Evolutionary conservation across 2,329 filamentous ascomycete genomes (phyloP).

Genomic region (Bipolaris victoriae): DNA sequence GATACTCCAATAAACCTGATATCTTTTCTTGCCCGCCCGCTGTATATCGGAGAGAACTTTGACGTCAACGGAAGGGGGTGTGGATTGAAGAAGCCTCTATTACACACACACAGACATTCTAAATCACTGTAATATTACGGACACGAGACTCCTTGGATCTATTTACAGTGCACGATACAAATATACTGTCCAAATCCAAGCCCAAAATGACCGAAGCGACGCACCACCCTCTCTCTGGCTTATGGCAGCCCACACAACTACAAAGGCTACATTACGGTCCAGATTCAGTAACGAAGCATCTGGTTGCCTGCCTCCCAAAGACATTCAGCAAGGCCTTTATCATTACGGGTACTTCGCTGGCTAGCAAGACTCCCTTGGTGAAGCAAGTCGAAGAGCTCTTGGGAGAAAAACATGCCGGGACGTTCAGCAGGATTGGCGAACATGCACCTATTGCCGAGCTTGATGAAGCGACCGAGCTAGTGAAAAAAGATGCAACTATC

Average conservation of each 20-base stretch:
- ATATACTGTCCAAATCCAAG: constrained; percentile 17
- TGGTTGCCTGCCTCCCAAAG: constrained; percentile 54
- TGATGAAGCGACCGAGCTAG: constrained; percentile 58
- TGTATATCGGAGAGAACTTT: neutral
- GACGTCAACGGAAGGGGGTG: neutral
- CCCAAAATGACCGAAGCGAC: constrained; percentile 52
- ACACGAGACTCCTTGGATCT: neutral
- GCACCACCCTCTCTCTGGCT: constrained; percentile 54
- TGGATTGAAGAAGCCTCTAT: neutral
- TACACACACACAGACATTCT: neutral
- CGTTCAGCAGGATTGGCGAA: constrained; percentile 61
- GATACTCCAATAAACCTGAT: neutral
- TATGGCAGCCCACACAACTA: constrained; percentile 60
- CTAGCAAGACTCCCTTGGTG: constrained; percentile 60
- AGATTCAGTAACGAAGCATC: constrained; percentile 54
- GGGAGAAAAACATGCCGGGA: constrained; percentile 57
- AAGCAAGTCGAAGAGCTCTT: constrained; percentile 58
- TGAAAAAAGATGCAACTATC: constrained; percentile 54
- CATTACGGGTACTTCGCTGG: constrained; percentile 61
- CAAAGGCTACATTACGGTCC: constrained; percentile 59
- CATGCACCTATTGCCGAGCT: constrained; percentile 63
- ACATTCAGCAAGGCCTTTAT: constrained; percentile 62
- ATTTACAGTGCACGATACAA: neutral
- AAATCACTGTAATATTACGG: neutral
- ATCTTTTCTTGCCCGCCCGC: neutral